Percentiles rank a stretch among this genome's conserved stretches.
phyloP scores from a whole-genome alignment of 495 filamentous ascomycete species.

The Penicillium antarcticum region DNA sequence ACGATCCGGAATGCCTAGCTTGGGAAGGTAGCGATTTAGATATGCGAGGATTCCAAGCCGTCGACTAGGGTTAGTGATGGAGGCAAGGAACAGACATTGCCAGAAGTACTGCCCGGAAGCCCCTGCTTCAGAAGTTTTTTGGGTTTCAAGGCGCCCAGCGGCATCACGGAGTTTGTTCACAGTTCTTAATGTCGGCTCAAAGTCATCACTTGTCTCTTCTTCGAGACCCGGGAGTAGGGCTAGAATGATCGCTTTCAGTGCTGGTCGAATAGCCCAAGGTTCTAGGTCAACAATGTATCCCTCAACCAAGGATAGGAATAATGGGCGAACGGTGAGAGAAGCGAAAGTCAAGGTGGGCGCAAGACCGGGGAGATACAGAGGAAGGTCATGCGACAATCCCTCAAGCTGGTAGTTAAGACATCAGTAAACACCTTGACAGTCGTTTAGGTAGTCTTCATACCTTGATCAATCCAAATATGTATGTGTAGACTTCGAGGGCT shows the following conservation, averaged over 20 bases:
- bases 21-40: conserved; percentile 74
- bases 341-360: conserved; percentile 88
- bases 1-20: conserved; percentile 49
- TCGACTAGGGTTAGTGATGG: conserved; percentile 81
- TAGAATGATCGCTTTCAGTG: conserved; percentile 83
- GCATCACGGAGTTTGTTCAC: conserved; percentile 73
- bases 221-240: conserved; percentile 87
- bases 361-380: conserved; percentile 85
- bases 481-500: conserved; percentile 86
- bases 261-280: conserved; percentile 68
- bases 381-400: conserved; percentile 73
- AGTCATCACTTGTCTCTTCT: conserved; percentile 95
- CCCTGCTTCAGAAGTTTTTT: conserved; percentile 44
- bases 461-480: conserved; percentile 64
- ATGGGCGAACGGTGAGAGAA: conserved; percentile 79
- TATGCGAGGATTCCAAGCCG: conserved; percentile 85
- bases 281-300: conserved; percentile 71
- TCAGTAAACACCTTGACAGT: conserved; percentile 4
- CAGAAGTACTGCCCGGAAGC: conserved; percentile 86
- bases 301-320: conserved; percentile 81
- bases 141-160: conserved; percentile 49
- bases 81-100: conserved; percentile 94
- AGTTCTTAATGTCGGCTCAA: conserved; percentile 78
- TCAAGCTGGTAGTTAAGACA: conserved; percentile 45
- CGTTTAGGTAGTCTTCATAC: conserved; percentile 6